phyloP scores from a whole-genome alignment of 176 grass and related monocot species.

The Triticum urartu region DNA sequence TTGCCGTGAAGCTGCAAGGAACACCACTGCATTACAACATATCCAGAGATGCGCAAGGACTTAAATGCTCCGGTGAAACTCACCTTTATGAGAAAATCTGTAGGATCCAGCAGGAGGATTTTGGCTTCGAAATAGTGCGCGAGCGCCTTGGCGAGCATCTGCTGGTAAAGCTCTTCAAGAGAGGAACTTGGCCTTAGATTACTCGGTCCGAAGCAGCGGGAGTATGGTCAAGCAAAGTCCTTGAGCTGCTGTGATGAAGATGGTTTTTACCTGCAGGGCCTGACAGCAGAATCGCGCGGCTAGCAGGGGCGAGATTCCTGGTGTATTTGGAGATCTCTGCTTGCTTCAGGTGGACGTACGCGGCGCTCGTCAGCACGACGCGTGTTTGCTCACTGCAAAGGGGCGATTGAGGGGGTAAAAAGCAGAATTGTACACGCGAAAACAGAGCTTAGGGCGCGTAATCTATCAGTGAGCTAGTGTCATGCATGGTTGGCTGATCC shows the following conservation, averaged over 20 bases:
- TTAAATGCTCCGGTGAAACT: neutral
- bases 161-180: conserved; percentile 93
- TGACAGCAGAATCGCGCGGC: conserved; percentile 80
- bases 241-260: neutral
- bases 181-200: conserved; percentile 19
- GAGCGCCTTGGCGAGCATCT: conserved; percentile 92
- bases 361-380: conserved; percentile 83
- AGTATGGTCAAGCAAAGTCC: neutral
- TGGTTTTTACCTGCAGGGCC: conserved; percentile 78
- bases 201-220: conserved; percentile 16
- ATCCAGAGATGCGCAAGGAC: neutral
- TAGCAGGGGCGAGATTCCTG: conserved; percentile 88
- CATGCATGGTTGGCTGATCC: neutral
- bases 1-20: conserved; percentile 66
- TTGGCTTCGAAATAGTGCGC: conserved; percentile 87
- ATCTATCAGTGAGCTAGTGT: neutral
- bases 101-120: conserved; percentile 83
- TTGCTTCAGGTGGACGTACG: conserved; percentile 96
- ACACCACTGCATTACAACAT: neutral
- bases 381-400: conserved; percentile 80
- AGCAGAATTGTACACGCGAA: neutral
- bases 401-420: neutral
- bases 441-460: neutral
- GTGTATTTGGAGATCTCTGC: conserved; percentile 78
- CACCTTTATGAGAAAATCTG: conserved; percentile 88